These are phyloP conservation scores for Astragalus membranaceus DNA, from an alignment of 306 rosid species.

Conservation along the genomic window DNA sequence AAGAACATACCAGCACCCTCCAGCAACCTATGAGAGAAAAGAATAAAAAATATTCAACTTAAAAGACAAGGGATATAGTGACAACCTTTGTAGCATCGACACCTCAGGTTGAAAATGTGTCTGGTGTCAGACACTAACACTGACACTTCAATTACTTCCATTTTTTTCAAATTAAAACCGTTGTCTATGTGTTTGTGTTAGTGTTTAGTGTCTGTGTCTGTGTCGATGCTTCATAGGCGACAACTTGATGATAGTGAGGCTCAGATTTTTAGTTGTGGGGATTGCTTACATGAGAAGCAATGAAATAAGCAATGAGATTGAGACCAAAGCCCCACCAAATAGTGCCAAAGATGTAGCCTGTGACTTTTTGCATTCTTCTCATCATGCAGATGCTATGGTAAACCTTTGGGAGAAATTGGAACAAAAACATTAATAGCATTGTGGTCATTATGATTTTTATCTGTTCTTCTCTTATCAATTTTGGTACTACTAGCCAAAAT, in stretches of 20 bases:
- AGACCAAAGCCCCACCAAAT: constrained; percentile 99
- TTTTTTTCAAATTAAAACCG: no score
- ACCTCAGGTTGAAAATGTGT: no score
- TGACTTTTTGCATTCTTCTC: constrained; percentile 96
- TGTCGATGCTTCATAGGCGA: background rate
- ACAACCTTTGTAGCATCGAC: no score
- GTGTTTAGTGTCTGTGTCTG: no score
- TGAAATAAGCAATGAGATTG: constrained; percentile 94
- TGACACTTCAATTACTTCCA: no score
- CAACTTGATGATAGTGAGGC: background rate
- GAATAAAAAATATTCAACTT: background rate
- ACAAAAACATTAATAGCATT: constrained; percentile 67
- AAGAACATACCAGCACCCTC: constrained; percentile 99
- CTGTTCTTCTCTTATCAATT: constrained; percentile 77
- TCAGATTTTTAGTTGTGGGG: background rate
- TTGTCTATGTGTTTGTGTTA: no score
- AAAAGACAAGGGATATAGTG: background rate
- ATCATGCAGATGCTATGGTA: constrained; percentile 87
- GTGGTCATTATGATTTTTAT: constrained; percentile 89
- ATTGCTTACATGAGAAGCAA: constrained; percentile 86
- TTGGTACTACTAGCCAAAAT: constrained; percentile 85
- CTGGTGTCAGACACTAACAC: no score
- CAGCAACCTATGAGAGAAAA: constrained; percentile 63
- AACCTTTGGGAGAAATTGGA: constrained; percentile 94
- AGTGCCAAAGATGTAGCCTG: constrained; percentile 96